These are phyloP conservation scores for Colletotrichum eleusines DNA, from an alignment of 2,329 filamentous ascomycete genomes.

Conservation along the genomic window DNA sequence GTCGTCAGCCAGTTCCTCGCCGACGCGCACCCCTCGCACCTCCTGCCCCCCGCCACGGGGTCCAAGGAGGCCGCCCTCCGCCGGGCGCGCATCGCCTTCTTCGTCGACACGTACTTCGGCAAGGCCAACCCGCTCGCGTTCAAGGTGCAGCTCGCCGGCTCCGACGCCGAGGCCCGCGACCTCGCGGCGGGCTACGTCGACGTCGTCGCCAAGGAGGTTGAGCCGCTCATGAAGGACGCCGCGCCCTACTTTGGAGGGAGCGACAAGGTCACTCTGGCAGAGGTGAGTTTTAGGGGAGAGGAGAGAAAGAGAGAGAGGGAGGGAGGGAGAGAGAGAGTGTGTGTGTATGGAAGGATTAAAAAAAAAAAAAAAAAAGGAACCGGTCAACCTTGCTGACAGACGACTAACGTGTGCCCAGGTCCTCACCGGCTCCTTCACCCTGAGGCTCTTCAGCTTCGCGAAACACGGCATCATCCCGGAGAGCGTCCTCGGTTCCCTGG, in stretches of 20 bases:
- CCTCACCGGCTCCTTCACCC: conserved; percentile 74
- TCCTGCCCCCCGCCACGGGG: conserved; percentile 69
- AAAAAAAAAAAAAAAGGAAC: too few relatives aligned
- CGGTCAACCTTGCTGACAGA: neutral
- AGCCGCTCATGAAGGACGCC: conserved; percentile 72
- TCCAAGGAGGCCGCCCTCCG: conserved; percentile 66
- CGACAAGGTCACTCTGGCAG: conserved; percentile 76
- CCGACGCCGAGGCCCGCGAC: conserved; percentile 62
- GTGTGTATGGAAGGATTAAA: neutral
- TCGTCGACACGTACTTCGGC: conserved; percentile 76
- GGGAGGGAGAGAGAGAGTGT: neutral
- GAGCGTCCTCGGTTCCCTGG: conserved; percentile 60
- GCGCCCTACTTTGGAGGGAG: conserved; percentile 74
- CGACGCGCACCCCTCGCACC: conserved; percentile 76
- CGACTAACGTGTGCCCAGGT: conserved; percentile 58
- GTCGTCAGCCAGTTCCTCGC: conserved; percentile 79
- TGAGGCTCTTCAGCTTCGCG: conserved; percentile 68
- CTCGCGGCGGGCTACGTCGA: conserved; percentile 64
- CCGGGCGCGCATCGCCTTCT: conserved; percentile 77
- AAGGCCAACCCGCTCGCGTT: conserved; percentile 67
- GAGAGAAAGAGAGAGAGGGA: neutral
- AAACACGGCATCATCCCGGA: conserved; percentile 67
- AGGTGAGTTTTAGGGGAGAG: conserved; percentile 62
- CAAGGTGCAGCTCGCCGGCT: conserved; percentile 60
- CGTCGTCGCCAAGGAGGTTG: conserved; percentile 75